Evolutionary conservation across 2,329 filamentous ascomycete genomes (phyloP), one percentile per base, ranked within the genome.

Genomic region (Colletotrichum cereale): DNA sequence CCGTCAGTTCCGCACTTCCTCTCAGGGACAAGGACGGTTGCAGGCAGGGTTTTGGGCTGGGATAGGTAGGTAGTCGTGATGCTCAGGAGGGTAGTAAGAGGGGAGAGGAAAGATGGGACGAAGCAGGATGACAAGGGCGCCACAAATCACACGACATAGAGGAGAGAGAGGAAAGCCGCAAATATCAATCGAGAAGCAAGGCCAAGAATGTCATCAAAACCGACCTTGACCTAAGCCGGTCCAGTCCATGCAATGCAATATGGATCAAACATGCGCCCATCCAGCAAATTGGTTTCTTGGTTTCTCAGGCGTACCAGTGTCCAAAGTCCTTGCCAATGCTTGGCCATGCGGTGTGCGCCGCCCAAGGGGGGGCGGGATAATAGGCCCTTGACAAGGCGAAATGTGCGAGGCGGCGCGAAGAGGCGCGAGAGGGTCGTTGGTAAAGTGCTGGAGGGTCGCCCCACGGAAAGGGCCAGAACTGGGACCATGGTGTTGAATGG

Each of bases 401-500:
- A 26, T 44, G 38, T 18, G 38, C 24, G 12, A 48, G 57, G 47
- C 42, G 55, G 34, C 26, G 12, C 36, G 21, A 62, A 44, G 44
- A 40, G 52, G 21, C 21, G 21, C 18, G 29, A 42, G 44, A 38
- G n/a, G 16, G 48, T 18, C 26, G 26, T 10, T 31, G 48, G 48
- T 14, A 52, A 38, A 48, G 24, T 34, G 34, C 36, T 44, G 57
- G 21, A 47, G 14, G 29, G n/a, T 24, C 29, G 57, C 42, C 48
- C 24, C 16, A 6, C 40, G 16, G 31, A 36, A 50, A 62, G 38
- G 58, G 42, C 26, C 40, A 40, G 56, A 57, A 58, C 62, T 74
- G 73, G 71, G 71, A 71, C 73, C 66, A 74, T 74, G 48, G 18
- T 26, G 55, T 42, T 16, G 36, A 14, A 40, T 57, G 21, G 11